Conservation (phyloP, 768 basidiomycete species). For the Dictyophora rubrovolvata region DNA sequence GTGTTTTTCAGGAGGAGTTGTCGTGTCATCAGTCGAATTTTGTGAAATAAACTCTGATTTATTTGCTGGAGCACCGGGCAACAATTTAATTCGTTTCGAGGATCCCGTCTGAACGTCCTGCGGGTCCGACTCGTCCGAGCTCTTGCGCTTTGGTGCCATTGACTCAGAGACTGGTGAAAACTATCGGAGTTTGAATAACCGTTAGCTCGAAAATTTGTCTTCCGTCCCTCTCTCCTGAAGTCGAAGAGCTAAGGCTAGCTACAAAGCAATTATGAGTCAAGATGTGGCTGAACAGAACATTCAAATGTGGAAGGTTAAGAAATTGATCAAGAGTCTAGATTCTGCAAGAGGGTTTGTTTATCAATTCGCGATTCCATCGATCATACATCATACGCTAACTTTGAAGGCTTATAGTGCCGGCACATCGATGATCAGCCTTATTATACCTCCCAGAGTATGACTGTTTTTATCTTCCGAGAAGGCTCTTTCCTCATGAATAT, state of each 20-base stretch:
- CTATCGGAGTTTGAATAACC: conserved; percentile 1
- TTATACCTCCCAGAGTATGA: conserved; percentile 84
- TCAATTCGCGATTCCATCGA: neutral
- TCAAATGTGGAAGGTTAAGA: conserved; percentile 98
- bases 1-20: neutral
- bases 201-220: neutral
- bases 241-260: neutral
- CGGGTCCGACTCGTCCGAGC: neutral
- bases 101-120: neutral
- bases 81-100: conserved; percentile 2
- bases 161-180: neutral
- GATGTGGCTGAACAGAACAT: conserved; percentile 89
- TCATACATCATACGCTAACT: neutral
- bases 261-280: conserved; percentile 50
- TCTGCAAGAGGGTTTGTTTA: conserved; percentile 69
- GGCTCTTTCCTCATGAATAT: conserved; percentile 1
- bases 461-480: neutral
- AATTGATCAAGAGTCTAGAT: conserved; percentile 97
- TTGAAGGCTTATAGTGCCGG: conserved; percentile 52
- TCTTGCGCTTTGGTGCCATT: neutral
- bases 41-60: neutral
- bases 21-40: neutral
- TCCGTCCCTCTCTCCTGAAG: neutral
- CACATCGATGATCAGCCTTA: conserved; percentile 98
- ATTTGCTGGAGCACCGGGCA: neutral